Evolutionary conservation across 768 basidiomycete genomes (phyloP).

Genomic region (Boletus barrowsii): DNA sequence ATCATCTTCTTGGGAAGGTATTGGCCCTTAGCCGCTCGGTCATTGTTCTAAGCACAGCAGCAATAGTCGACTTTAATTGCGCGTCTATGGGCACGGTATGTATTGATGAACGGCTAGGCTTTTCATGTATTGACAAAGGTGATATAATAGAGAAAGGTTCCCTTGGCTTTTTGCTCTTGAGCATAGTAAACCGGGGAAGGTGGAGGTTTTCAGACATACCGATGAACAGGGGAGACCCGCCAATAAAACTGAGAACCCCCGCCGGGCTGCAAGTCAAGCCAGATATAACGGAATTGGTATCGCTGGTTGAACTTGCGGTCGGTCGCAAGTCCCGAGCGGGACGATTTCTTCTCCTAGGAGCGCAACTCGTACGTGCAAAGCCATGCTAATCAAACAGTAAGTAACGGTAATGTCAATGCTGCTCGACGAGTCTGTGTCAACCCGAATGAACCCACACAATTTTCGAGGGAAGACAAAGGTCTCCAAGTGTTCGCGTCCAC

Average conservation of each 20-base stretch:
- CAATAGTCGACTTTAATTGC: slow-evolving; percentile 57
- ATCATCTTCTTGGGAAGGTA: slow-evolving; percentile 13
- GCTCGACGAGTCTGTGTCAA: slow-evolving; percentile 2
- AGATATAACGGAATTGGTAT: background rate
- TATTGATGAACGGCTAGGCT: slow-evolving; percentile 44
- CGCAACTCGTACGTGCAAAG: slow-evolving; percentile 23
- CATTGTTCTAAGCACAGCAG: slow-evolving; percentile 57
- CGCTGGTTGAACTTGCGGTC: slow-evolving; percentile 4
- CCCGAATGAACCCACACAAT: slow-evolving; percentile 28
- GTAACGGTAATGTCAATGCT: slow-evolving; percentile 15
- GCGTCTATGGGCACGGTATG: slow-evolving; percentile 57
- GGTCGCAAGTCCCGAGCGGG: slow-evolving; percentile 19
- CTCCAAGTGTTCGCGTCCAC: slow-evolving; percentile 26
- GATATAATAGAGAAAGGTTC: too few relatives aligned
- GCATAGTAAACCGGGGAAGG: slow-evolving; percentile 21
- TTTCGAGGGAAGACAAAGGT: slow-evolving; percentile 30
- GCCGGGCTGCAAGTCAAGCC: slow-evolving; percentile 37
- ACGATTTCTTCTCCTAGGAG: slow-evolving; percentile 19
- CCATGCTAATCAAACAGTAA: slow-evolving; percentile 18
- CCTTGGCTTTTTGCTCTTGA: slow-evolving; percentile 4
- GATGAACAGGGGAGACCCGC: slow-evolving; percentile 32
- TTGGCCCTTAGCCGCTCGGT: slow-evolving; percentile 42
- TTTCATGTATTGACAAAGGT: slow-evolving; percentile 2
- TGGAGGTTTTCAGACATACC: slow-evolving; percentile 18
- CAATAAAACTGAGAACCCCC: slow-evolving; percentile 49